These are phyloP conservation scores for Penicillium sp. DNA, from an alignment of 2,329 filamentous ascomycete genomes.

Conservation along the genomic window DNA sequence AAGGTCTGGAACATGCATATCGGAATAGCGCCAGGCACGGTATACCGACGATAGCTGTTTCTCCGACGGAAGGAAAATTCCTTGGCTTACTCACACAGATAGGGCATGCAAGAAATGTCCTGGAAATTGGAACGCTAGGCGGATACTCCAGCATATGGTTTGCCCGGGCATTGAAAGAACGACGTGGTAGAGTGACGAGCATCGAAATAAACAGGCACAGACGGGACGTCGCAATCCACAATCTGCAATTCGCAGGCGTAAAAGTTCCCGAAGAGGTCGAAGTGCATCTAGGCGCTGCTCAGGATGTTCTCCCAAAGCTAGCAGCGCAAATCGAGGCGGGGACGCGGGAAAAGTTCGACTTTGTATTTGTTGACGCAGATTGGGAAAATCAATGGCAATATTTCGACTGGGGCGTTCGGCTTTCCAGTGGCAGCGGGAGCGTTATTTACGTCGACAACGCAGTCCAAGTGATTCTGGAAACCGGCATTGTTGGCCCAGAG, in stretches of 20 bases:
- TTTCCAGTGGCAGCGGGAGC: slow-evolving; percentile 32
- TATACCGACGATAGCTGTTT: neutral
- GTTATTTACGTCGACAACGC: slow-evolving; percentile 52
- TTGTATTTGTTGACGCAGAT: slow-evolving; percentile 54
- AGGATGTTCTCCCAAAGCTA: slow-evolving; percentile 42
- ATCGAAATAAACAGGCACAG: slow-evolving; percentile 49
- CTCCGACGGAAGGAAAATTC: neutral
- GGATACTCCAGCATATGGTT: slow-evolving; percentile 55
- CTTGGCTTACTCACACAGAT: neutral
- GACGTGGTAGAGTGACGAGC: slow-evolving; percentile 42
- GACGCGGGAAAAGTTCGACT: slow-evolving; percentile 42
- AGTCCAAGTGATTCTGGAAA: slow-evolving; percentile 29
- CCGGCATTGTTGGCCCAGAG: neutral
- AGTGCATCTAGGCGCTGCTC: slow-evolving; percentile 43
- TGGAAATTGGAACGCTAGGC: slow-evolving; percentile 56
- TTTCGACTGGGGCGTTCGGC: slow-evolving; percentile 38
- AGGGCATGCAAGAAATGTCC: slow-evolving; percentile 24
- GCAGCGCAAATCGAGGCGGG: slow-evolving; percentile 37
- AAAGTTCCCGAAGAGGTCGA: slow-evolving; percentile 37
- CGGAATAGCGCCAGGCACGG: neutral
- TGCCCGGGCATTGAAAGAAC: slow-evolving; percentile 25
- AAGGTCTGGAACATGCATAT: neutral
- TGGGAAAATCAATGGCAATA: slow-evolving; percentile 50
- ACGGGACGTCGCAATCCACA: slow-evolving; percentile 46
- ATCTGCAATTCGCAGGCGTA: slow-evolving; percentile 40